Conservation (phyloP, 768 basidiomycete species). For the Pleurotus salmoneostramineus region DNA sequence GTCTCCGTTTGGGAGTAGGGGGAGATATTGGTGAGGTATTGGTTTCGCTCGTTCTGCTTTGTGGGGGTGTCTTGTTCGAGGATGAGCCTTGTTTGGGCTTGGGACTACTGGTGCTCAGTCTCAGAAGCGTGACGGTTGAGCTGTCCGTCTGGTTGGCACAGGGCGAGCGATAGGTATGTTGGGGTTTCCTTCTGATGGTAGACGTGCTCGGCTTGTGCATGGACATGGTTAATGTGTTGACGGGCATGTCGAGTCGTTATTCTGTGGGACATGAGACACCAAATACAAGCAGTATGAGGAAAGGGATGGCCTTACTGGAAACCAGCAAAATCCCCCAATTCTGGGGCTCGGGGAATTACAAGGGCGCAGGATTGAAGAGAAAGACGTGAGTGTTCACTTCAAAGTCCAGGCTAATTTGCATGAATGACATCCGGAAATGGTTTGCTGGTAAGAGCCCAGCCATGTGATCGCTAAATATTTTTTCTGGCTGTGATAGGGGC, state of each 20-base stretch:
- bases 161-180: constrained; percentile 56
- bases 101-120: not conserved
- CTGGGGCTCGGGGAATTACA: too few relatives aligned
- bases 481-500: not conserved
- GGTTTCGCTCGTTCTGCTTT: not conserved
- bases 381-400: not conserved
- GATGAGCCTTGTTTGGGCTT: not conserved
- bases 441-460: constrained; percentile 3
- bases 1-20: constrained; percentile 11
- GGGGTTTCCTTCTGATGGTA: constrained; percentile 51
- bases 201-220: constrained; percentile 10
- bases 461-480: constrained; percentile 7
- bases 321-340: too few relatives aligned
- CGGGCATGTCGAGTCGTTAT: not conserved
- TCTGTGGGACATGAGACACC: not conserved
- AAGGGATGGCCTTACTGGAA: not conserved
- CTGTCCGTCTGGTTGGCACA: constrained; percentile 17
- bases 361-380: not conserved
- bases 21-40: not conserved
- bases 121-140: not conserved
- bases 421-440: constrained; percentile 8
- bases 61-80: constrained; percentile 1
- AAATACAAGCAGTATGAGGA: not conserved
- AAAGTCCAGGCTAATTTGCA: constrained; percentile 1
- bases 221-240: not conserved